Base-by-base conservation (phyloP, 2,329 filamentous ascomycete species). In the Colletotrichum theobromicola region DNA sequence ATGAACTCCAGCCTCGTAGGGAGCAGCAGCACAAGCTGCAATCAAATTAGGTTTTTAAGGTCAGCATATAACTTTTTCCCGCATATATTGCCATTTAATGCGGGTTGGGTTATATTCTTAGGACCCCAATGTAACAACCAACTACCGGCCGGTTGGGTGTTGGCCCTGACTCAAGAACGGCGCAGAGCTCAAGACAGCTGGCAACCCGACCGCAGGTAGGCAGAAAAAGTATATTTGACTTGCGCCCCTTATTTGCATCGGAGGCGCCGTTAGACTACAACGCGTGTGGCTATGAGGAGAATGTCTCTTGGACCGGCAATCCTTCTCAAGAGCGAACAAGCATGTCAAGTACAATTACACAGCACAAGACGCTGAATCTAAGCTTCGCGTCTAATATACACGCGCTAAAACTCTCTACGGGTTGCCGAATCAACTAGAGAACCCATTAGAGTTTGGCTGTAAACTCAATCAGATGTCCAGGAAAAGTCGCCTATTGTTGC, bases 141-240 rank as follows among this genome's bases (percentile, higher is more conserved):
- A 6, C 30, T 8, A 21, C 42, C 42, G 13, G 7, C 18, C 16
- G 37, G 18, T 18, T n/a, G 18, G 37, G 18, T n/a, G 18, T n/a
- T 7, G n/a, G n/a, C n/a, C 37, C 37, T 9, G 37, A 46, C 18
- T 46, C 37, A 46, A 18, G 0, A n/a, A 5, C 0, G 12, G 0
- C 18, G 0, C 18, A n/a, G 18, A 21, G 37, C 42, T 46, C 42
- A 21, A 46, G 42, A 46, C 42, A 46, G 42, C 42, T 7, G 42
- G 42, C 5, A 46, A 46, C 13, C 42, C 42, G n/a, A 46, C n/a
- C 42, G 42, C 42, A 13, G 5, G 42, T 4, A 46, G 42, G 18
- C 42, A 21, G 42, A 46, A 21, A 46, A 46, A 46, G 42, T 2
- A 21, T 46, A 46, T n/a, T 7, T 46, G 42, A 21, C 42, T 10